Evolutionary conservation across 495 filamentous ascomycete species (phyloP).

Genomic region (Massariosphaeria phaeospora): DNA sequence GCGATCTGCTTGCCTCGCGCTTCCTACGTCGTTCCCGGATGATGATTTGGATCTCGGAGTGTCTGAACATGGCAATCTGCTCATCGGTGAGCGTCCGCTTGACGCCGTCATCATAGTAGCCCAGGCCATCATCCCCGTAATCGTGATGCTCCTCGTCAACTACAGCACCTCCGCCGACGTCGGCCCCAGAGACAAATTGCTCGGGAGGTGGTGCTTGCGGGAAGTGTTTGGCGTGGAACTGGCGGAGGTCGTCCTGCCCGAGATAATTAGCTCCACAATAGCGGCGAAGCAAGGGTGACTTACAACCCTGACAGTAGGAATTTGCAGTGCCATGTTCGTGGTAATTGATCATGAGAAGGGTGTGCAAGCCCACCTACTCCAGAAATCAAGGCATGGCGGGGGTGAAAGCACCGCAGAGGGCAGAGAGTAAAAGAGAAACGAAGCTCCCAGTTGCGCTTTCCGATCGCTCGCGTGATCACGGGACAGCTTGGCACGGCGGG

Average conservation of each 20-base stretch:
- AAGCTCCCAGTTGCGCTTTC: too few relatives aligned
- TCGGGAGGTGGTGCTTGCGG: slow-evolving; percentile 35
- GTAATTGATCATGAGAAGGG: not conserved
- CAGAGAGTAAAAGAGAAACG: not conserved
- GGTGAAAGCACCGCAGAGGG: not conserved
- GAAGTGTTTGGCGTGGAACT: slow-evolving; percentile 61
- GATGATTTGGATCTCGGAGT: slow-evolving; percentile 71
- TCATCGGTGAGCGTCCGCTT: slow-evolving; percentile 91
- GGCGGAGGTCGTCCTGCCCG: slow-evolving; percentile 62
- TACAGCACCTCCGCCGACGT: slow-evolving; percentile 25
- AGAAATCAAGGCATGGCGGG: not conserved
- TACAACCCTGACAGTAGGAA: slow-evolving; percentile 28
- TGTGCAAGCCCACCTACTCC: not conserved
- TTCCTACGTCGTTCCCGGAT: slow-evolving; percentile 6
- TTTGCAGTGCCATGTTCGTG: slow-evolving; percentile 3
- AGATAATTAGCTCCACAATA: not conserved
- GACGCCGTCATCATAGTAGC: slow-evolving; percentile 82
- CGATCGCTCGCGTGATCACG: slow-evolving; percentile 21
- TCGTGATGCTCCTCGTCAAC: slow-evolving; percentile 38
- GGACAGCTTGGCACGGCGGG: slow-evolving; percentile 11
- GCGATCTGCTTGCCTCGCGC: not conserved
- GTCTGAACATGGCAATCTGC: slow-evolving; percentile 84
- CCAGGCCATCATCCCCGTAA: slow-evolving; percentile 67
- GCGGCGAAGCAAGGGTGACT: not conserved
- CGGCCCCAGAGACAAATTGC: slow-evolving; percentile 38